Evolutionary conservation across 1,139 yeast species (phyloP), one percentile per base, ranked within the genome.

Genomic region (Taiozyma sp.): DNA sequence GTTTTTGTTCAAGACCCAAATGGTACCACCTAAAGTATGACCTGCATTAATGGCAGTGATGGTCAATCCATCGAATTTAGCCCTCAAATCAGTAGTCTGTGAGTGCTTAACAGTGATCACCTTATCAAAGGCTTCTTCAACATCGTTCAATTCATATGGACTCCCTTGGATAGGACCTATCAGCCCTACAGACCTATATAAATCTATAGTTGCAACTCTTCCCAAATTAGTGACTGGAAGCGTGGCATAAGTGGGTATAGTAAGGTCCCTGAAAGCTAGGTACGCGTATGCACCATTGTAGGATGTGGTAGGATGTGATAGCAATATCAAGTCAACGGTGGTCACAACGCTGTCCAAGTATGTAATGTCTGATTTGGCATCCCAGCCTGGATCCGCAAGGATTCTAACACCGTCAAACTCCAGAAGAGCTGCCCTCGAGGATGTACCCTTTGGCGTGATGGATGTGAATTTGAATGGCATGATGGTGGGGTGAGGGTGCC

Each of bases 41-140:
- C 99, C 99, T 0, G 98, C 87, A 66, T 89, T 90, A 60, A 84
- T 84, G 0, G 98, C 96, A 0, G 96, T 85, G 16, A 92, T 71
- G 1, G 80, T 74, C 23, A 89, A 68, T 27, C 87, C 90, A 55
- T 83, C 87, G 50, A 80, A 75, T 50, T 74, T 76, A 2, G 75
- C 78, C 51, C 69, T 75, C 51, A 84, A 69, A 50, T 75, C 78
- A n/a, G 83, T 74, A 3, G 90, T 79, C 66, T 93, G 99, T 1
- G 91, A 81, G 64, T 85, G 91, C 62, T 92, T 93, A 49, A 93
- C 71, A 0, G 87, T 73, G 2, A 70, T 75, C 6, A 93, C 76
- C 48, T 75, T 78, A 64, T 89, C 96, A 65, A 89, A 90, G 58
- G 88, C 81, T 49, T 79, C 81, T 58, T 92, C 97, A 3, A 93